Conservation (phyloP, 768 basidiomycete genomes). For the Collybia nuda region DNA sequence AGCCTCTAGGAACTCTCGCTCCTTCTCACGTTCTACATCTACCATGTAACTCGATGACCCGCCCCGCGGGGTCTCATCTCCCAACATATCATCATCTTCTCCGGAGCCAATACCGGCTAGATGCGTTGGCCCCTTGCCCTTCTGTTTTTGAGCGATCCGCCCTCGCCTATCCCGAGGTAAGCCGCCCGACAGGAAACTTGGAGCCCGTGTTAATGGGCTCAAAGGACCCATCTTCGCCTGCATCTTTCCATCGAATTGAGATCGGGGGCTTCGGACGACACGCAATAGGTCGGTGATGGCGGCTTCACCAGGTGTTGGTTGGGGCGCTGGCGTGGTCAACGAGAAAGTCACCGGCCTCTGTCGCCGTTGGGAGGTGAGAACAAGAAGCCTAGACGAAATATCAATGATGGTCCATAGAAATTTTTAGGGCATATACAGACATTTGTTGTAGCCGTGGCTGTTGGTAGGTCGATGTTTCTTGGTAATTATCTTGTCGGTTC, state of each 20-base stretch:
- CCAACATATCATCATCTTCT: constrained; percentile 39
- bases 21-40: constrained; percentile 46
- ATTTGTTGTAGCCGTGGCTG: constrained; percentile 81
- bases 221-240: constrained; percentile 23
- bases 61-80: constrained; percentile 56
- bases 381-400: constrained; percentile 55
- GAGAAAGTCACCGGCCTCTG: constrained; percentile 58
- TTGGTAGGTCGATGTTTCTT: constrained; percentile 55
- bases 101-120: constrained; percentile 23
- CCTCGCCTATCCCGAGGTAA: constrained; percentile 78
- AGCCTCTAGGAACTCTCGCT: constrained; percentile 57
- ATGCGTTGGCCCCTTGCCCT: constrained; percentile 27
- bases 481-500: constrained; percentile 54
- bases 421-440: constrained; percentile 35
- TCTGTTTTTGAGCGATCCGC: constrained; percentile 60
- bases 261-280: constrained; percentile 54
- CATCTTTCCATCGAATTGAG: constrained; percentile 32
- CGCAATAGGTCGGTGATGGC: constrained; percentile 69
- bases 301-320: constrained; percentile 63
- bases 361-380: constrained; percentile 71
- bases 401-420: constrained; percentile 3
- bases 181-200: constrained; percentile 72
- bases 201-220: constrained; percentile 38
- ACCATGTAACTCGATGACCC: constrained; percentile 32
- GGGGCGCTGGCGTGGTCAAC: constrained; percentile 53